Conservation (phyloP, 2,329 filamentous ascomycete species). For the Calonectria pauciramosa region DNA sequence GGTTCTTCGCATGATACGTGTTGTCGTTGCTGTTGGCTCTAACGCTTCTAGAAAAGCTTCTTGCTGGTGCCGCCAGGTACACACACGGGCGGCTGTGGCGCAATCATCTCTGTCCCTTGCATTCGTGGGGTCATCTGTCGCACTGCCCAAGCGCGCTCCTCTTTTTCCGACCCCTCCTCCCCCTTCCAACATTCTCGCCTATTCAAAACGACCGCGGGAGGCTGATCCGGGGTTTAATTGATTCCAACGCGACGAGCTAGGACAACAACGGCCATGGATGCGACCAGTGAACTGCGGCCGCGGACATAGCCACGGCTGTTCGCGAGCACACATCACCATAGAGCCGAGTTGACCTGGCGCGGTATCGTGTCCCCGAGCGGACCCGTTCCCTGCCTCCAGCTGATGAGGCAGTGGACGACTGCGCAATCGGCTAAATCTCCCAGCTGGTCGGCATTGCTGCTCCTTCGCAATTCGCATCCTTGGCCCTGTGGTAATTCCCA, state of each 20-base stretch:
- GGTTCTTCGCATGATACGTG: conserved; percentile 2
- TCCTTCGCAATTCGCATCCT: background rate
- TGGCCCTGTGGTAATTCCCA: background rate
- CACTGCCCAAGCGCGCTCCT: conserved; percentile 5
- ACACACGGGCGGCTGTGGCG: conserved; percentile 26
- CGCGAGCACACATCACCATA: background rate
- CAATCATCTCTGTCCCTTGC: conserved; percentile 21
- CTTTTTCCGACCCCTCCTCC: background rate
- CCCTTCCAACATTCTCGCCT: background rate
- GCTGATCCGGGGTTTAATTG: conserved; percentile 12
- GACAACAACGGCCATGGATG: conserved; percentile 18
- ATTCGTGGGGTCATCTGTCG: conserved; percentile 13
- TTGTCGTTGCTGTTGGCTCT: conserved; percentile 15
- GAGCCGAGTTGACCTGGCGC: background rate
- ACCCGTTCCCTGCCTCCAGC: background rate
- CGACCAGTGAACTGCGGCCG: conserved; percentile 20
- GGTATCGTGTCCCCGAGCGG: background rate
- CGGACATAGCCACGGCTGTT: conserved; percentile 9
- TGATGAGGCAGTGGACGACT: conserved; percentile 5
- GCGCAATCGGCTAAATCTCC: background rate
- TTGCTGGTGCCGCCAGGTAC: background rate
- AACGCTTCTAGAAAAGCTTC: conserved; percentile 24
- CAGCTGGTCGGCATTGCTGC: background rate
- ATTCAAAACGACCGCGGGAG: conserved; percentile 7
- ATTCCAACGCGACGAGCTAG: background rate